phyloP scores from a whole-genome alignment of 805 yeast genomes.

The Debaryomyces prosopidis region DNA sequence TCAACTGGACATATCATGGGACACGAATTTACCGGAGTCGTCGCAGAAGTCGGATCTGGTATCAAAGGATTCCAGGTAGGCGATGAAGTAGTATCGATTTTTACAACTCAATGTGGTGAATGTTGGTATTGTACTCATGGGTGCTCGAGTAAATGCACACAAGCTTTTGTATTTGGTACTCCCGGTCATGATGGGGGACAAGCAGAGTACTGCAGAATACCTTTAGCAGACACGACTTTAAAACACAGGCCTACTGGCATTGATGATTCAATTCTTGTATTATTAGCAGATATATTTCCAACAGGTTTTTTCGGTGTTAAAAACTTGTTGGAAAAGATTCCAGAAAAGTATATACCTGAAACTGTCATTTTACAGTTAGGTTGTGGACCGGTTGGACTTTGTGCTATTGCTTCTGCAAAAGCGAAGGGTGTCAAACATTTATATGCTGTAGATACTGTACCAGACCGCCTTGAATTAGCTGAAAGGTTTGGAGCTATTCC shows the following conservation, averaged over 20 bases:
- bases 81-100: conserved; percentile 53
- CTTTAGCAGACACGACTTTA: not conserved
- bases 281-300: conserved; percentile 2
- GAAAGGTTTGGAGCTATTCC: not conserved
- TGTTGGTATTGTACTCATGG: not conserved
- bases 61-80: conserved; percentile 58
- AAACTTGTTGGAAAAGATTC: not conserved
- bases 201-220: conserved; percentile 1
- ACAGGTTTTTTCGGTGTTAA: not conserved
- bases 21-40: conserved; percentile 66
- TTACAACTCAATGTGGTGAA: not conserved
- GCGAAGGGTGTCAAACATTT: not conserved
- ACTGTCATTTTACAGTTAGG: not conserved
- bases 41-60: conserved; percentile 56
- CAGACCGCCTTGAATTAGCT: not conserved
- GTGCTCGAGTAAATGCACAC: not conserved
- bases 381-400: conserved; percentile 1
- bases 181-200: conserved; percentile 3
- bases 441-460: not conserved
- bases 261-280: not conserved
- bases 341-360: no score
- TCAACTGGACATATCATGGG: conserved; percentile 34
- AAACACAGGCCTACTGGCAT: not conserved
- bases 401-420: not conserved
- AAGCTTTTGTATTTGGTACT: conserved; percentile 1